Conservation (phyloP, 129 eudicot genomes). For the Oenanthe sinensis region DNA sequence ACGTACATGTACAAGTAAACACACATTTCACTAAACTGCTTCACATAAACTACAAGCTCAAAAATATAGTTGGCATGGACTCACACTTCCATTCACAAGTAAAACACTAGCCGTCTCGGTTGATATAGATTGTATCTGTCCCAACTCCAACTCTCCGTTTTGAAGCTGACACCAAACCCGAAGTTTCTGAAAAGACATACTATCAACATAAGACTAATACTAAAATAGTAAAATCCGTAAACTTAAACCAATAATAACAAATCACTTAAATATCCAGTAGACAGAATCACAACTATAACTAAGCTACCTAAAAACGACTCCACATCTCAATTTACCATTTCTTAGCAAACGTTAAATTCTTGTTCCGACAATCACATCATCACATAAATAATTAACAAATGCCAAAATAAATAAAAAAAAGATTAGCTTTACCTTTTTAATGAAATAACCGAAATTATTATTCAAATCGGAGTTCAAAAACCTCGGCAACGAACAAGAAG, state of each 20-base stretch:
- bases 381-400: background rate
- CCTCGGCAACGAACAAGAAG: slow-evolving; percentile 1
- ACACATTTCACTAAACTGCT: slow-evolving; percentile 9
- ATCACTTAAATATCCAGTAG: background rate
- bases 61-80: slow-evolving; percentile 21
- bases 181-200: slow-evolving; percentile 58
- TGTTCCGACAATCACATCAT: background rate
- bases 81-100: slow-evolving; percentile 69
- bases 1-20: slow-evolving; percentile 4
- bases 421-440: slow-evolving; percentile 45
- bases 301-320: background rate
- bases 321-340: background rate
- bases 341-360: background rate
- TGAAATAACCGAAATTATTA: slow-evolving; percentile 54
- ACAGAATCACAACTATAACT: background rate
- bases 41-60: slow-evolving; percentile 10
- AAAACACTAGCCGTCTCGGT: slow-evolving; percentile 61
- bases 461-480: slow-evolving; percentile 42
- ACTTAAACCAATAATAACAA: background rate
- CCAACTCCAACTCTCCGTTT: slow-evolving; percentile 69
- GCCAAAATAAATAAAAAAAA: background rate
- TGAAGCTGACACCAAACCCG: slow-evolving; percentile 75
- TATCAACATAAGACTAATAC: slow-evolving; percentile 3
- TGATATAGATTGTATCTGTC: slow-evolving; percentile 61
- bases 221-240: background rate